These are phyloP conservation scores for Penicillium nucicola DNA, from an alignment of 495 filamentous ascomycete species.

Conservation along the genomic window DNA sequence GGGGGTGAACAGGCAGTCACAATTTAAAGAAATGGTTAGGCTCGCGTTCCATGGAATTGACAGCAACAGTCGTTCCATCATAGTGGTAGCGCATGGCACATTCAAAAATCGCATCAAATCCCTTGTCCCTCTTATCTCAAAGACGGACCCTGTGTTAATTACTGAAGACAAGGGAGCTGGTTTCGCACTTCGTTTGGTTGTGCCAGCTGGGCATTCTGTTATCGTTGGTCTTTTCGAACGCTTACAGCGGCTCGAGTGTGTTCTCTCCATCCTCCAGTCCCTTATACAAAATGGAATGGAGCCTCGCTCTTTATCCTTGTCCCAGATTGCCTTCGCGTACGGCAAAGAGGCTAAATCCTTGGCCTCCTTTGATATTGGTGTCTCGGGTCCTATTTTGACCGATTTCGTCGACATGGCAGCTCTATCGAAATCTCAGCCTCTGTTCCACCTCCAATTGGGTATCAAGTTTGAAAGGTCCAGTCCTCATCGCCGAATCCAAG, in stretches of 20 bases:
- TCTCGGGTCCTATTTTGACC: slow-evolving; percentile 14
- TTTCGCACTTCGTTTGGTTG: slow-evolving; percentile 42
- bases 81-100: slow-evolving; percentile 40
- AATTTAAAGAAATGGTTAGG: slow-evolving; percentile 35
- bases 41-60: slow-evolving; percentile 44
- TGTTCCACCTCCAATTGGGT: slow-evolving; percentile 30
- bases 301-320: slow-evolving; percentile 33
- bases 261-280: slow-evolving; percentile 38
- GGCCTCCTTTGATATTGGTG: slow-evolving; percentile 31
- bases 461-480: slow-evolving; percentile 59
- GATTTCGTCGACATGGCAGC: slow-evolving; percentile 21
- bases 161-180: slow-evolving; percentile 32
- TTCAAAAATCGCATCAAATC: slow-evolving; percentile 23
- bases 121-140: slow-evolving; percentile 24
- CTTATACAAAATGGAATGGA: slow-evolving; percentile 35
- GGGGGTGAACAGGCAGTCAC: slow-evolving; percentile 24
- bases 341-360: slow-evolving; percentile 25
- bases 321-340: slow-evolving; percentile 36
- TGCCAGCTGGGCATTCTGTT: slow-evolving; percentile 34
- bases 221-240: slow-evolving; percentile 34
- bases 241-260: slow-evolving; percentile 40
- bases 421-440: slow-evolving; percentile 19
- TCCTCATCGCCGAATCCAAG: slow-evolving; percentile 71
- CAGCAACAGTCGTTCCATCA: slow-evolving; percentile 25
- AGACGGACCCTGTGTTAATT: slow-evolving; percentile 29